A percentile compares a stretch with the other conserved stretches of the same genome.
phyloP scores from a whole-genome alignment of 371 early-diverging fungal species.

The Nematocida ausubeli region DNA sequence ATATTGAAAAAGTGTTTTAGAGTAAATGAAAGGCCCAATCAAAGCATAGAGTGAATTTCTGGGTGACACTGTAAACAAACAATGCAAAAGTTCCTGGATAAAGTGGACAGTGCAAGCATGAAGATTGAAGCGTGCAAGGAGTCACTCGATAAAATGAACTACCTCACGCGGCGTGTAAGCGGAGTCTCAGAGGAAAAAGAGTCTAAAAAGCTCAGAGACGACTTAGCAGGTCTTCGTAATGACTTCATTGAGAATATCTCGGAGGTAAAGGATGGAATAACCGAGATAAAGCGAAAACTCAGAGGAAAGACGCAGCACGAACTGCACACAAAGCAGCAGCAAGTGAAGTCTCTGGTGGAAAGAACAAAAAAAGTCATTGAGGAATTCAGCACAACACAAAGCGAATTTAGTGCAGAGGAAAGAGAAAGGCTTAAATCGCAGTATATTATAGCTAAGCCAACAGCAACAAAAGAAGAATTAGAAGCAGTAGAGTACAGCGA shows the following conservation, averaged over 20 bases:
- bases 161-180: conserved; percentile 54
- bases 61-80: conserved; percentile 12
- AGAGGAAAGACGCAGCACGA: conserved; percentile 35
- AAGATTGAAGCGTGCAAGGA: conserved; percentile 52
- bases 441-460: conserved; percentile 67
- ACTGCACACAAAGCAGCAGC: conserved; percentile 55
- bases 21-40: no score
- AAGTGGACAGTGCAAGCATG: conserved; percentile 36
- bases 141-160: conserved; percentile 40
- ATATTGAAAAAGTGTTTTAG: no score
- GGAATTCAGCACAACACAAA: conserved; percentile 58
- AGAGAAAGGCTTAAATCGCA: conserved; percentile 62
- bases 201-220: conserved; percentile 53
- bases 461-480: conserved; percentile 66
- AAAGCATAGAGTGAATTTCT: not conserved
- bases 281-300: conserved; percentile 25
- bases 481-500: conserved; percentile 63
- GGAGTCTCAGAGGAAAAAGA: conserved; percentile 59
- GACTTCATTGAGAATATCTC: conserved; percentile 55
- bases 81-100: conserved; percentile 60
- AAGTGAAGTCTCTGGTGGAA: conserved; percentile 46
- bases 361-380: conserved; percentile 57
- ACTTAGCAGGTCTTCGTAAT: conserved; percentile 55
- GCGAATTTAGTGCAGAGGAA: conserved; percentile 60
- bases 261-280: conserved; percentile 25